Evolutionary conservation across 805 yeast species (phyloP), one percentile per base, ranked within the genome.

Genomic region (Yarrowia sp.): DNA sequence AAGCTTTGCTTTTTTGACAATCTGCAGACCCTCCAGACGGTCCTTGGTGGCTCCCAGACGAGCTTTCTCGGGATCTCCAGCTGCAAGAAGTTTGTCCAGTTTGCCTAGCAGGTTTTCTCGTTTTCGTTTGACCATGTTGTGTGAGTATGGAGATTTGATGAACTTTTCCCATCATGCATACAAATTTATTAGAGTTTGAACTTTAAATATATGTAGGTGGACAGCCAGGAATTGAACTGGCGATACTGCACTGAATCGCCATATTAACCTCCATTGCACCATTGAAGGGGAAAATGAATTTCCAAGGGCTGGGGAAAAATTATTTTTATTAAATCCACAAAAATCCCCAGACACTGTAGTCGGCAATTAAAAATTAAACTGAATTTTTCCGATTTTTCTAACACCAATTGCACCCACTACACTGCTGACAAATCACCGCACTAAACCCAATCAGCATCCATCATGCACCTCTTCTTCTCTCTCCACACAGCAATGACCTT

Each of bases 31-130:
- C 22, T 62, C 65, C 4, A 48, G 65, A 15, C 32, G 28, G 22
- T 48, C 65, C 33, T 28, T 31, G 17, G 58, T 39, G 38, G 9
- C 28, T 4, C 45, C 45, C 28, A 38, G 36, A 2, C 65, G 58
- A 22, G 44, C 65, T 38, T 42, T 48, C 11, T 38, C 61, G 32
- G 65, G 65, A 39, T 62, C 65, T 3, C 61, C 65, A 15, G 38
- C 39, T 9, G 61, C 65, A 4, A 14, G 65, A 22, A 43, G 51
- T 18, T 32, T 33, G 43, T 58, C 64, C 35, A 58, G 64, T 22
- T 58, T 43, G 8, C 50, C 33, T 14, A 43, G 28, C 33, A 58
- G 42, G 36, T 58, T 58, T 33, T 58, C 64, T 58, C 50, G 8
- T 28, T 43, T 32, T 58, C 64, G 32, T 35, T 58, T 58, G 51